A percentile compares a stretch with the other conserved stretches of the same genome.
These are phyloP conservation scores for Martensiomyces pterosporus DNA, from an alignment of 192 early-diverging fungal species.

Conservation along the genomic window DNA sequence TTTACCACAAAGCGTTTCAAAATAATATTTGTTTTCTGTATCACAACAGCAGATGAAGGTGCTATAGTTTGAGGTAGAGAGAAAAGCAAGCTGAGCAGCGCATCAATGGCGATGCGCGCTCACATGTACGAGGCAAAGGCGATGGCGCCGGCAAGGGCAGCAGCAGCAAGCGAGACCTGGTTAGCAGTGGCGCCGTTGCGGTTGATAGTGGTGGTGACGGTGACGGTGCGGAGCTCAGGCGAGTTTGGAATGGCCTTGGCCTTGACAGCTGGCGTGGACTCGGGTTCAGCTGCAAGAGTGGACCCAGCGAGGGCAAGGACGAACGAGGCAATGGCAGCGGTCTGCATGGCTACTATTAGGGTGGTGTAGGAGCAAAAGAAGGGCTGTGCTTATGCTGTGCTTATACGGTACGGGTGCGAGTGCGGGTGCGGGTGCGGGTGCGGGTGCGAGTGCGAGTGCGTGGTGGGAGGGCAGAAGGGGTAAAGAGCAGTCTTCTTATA, in stretches of 20 bases:
- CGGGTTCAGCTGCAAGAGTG: constrained; percentile 34
- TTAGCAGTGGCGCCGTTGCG: constrained; percentile 30
- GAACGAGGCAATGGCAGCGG: constrained; percentile 26
- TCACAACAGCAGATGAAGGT: too few relatives aligned
- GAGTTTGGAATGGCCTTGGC: constrained; percentile 18
- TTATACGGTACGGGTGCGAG: too few relatives aligned
- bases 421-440: too few relatives aligned
- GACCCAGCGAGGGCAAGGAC: constrained; percentile 41
- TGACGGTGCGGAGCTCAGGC: constrained; percentile 41
- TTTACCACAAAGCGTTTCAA: too few relatives aligned
- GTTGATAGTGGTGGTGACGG: constrained; percentile 34
- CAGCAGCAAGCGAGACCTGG: constrained; percentile 40
- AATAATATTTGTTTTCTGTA: background rate
- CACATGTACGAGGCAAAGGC: constrained; percentile 47
- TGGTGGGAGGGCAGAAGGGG: too few relatives aligned
- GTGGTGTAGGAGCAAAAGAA: too few relatives aligned
- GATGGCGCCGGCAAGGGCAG: constrained; percentile 42
- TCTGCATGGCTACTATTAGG: constrained; percentile 33
- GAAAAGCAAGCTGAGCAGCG: too few relatives aligned
- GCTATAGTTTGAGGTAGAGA: too few relatives aligned
- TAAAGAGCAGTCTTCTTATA: too few relatives aligned
- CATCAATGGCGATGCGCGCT: too few relatives aligned
- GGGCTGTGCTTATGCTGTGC: too few relatives aligned
- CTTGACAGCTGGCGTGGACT: constrained; percentile 21
- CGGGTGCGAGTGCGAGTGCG: too few relatives aligned